A percentile compares a stretch with the other conserved stretches of the same genome.
These are phyloP conservation scores for Chaetothyriales sp. DNA, from an alignment of 2,329 filamentous ascomycete species.

Conservation along the genomic window DNA sequence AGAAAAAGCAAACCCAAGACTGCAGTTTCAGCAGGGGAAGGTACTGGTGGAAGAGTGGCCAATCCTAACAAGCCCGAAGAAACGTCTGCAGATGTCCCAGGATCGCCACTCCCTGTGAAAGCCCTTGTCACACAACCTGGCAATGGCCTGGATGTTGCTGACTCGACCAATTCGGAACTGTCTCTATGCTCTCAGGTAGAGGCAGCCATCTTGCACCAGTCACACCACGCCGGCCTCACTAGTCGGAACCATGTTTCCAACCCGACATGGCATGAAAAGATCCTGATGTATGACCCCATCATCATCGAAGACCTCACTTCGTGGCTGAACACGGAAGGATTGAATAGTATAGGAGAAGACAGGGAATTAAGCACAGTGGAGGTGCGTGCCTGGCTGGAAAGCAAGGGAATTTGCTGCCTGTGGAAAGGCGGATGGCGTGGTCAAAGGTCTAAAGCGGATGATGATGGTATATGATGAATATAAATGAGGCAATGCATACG, in stretches of 20 bases:
- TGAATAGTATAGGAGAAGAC: slow-evolving; percentile 49
- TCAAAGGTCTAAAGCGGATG: neutral
- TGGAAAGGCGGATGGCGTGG: slow-evolving; percentile 35
- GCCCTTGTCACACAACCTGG: neutral
- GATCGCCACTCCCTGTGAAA: neutral
- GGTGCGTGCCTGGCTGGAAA: slow-evolving; percentile 82
- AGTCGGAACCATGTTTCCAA: slow-evolving; percentile 27
- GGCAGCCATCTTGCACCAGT: slow-evolving; percentile 28
- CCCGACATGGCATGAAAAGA: slow-evolving; percentile 76
- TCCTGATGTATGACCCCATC: slow-evolving; percentile 83
- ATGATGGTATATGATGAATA: neutral
- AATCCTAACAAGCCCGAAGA: neutral
- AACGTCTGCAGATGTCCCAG: neutral
- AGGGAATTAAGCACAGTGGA: slow-evolving; percentile 47
- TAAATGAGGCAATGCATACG: neutral
- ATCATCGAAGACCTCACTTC: slow-evolving; percentile 67
- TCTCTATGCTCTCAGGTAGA: neutral
- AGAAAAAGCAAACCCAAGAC: slow-evolving; percentile 1
- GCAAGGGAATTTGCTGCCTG: slow-evolving; percentile 69
- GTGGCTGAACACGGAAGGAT: slow-evolving; percentile 64
- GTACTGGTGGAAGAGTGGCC: neutral
- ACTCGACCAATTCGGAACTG: neutral
- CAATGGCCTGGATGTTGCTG: neutral
- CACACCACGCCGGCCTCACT: slow-evolving; percentile 19
- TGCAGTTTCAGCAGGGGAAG: slow-evolving; percentile 1